Base-by-base conservation (phyloP, 1,139 yeast genomes). In the Candida sanyaensis region DNA sequence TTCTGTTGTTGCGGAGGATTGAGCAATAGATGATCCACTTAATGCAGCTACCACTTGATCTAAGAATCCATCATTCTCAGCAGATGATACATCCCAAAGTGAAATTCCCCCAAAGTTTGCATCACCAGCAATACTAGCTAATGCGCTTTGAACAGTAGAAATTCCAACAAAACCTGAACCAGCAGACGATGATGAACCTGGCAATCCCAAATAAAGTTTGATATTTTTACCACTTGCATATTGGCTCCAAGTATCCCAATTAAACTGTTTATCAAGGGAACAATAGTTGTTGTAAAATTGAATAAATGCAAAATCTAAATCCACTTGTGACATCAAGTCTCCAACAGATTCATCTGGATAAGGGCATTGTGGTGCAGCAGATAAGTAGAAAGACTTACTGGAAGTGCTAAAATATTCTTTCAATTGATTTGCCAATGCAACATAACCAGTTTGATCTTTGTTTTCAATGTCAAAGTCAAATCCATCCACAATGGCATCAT, bases 281-380 rank as follows among this genome's bases (percentile, higher is more conserved):
- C 96, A 90, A 64, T 86, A 81, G 69, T 90, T 90, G 79, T 90
- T 90, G 79, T 90, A 90, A 71, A 90, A 90, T 72, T 90, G 97
- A 56, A 90, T 78, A 60, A 87, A 88, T 6, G 91, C 90, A 65
- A 84, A 88, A 68, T 90, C 96, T 53, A 90, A 71, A 42, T 79
- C 73, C 8, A 87, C 80, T 42, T 77, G 71, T 28, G 73, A 69
- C 56, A 90, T 66, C 41, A 86, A 71, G 47, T 83, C 81, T 51
- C 93, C 92, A 34, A 85, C 81, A 39, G 85, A 80, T 9, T 83
- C 88, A 69, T 90, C 97, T 28, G 96, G 96, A 63, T 83, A 86
- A 12, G 84, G 86, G 70, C 97, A 90, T 71, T 90, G 97, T 21
- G 97, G 97, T 53, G 97, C 93, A 51, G 96, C 96, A 43, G 96